Percentiles rank a stretch among this genome's conserved stretches.
Evolutionary conservation across 2,329 filamentous ascomycete species (phyloP).

Genomic region (Fusarium napiforme): DNA sequence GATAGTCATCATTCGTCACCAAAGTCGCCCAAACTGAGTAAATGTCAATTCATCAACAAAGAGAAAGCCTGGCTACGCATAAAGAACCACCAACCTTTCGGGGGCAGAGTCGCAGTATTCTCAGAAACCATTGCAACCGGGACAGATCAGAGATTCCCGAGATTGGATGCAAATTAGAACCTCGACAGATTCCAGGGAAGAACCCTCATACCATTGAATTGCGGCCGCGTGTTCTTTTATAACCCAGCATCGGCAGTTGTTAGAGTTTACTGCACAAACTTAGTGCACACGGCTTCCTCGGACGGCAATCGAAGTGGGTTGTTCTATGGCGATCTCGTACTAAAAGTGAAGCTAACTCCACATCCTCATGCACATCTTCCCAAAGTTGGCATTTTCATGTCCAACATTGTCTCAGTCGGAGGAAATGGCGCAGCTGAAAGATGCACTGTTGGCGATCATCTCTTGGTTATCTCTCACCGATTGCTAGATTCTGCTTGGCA

Average conservation of each 20-base stretch:
- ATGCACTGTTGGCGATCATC: neutral
- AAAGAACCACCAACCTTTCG: neutral
- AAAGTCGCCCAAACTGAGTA: slow-evolving; percentile 20
- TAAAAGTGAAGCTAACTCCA: neutral
- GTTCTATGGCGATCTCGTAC: neutral
- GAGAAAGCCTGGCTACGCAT: fast-evolving
- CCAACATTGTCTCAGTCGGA: neutral
- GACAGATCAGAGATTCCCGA: neutral
- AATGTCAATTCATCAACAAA: fast-evolving
- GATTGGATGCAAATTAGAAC: neutral
- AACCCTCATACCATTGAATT: fast-evolving
- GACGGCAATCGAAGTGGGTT: neutral
- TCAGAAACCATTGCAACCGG: neutral
- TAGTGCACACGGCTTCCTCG: neutral
- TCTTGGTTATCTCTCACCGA: neutral
- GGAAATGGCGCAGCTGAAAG: neutral
- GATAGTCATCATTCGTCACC: slow-evolving; percentile 14
- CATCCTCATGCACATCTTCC: neutral
- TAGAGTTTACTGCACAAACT: neutral
- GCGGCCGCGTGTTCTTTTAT: neutral
- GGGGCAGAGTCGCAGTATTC: neutral
- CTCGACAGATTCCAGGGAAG: neutral
- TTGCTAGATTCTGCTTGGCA: neutral
- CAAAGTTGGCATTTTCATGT: neutral
- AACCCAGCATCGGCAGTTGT: neutral